These are phyloP conservation scores for Hepatocystis sp. DNA, from an alignment of 169 alveolate species.

Conservation along the genomic window DNA sequence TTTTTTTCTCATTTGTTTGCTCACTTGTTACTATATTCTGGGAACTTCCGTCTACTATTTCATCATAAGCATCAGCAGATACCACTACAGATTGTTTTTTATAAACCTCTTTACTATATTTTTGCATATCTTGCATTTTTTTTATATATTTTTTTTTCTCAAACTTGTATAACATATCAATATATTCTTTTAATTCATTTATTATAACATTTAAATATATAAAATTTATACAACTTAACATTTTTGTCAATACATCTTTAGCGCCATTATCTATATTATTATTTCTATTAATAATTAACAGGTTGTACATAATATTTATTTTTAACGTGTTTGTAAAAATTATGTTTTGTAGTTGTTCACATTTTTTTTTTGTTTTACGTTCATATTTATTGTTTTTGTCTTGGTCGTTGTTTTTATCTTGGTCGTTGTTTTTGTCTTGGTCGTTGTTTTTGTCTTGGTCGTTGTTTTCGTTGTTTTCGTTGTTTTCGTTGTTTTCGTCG, in stretches of 20 bases:
- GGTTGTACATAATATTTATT: slow-evolving; percentile 25
- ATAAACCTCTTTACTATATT: too few relatives aligned
- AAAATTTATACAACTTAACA: slow-evolving; percentile 9
- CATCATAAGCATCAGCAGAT: too few relatives aligned
- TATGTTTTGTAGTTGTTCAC: too few relatives aligned
- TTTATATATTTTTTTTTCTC: slow-evolving; percentile 7
- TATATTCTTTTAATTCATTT: background rate
- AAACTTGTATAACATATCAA: background rate
- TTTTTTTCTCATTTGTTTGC: background rate
- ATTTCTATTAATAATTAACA: slow-evolving; percentile 16
- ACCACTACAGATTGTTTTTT: background rate
- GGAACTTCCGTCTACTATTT: too few relatives aligned
- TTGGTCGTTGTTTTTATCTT: too few relatives aligned
- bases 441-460: too few relatives aligned
- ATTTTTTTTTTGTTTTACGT: too few relatives aligned
- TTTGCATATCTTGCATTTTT: slow-evolving; percentile 2
- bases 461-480: too few relatives aligned
- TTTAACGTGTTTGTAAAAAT: slow-evolving; percentile 13
- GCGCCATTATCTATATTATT: background rate
- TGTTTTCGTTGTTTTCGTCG: too few relatives aligned
- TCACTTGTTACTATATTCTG: too few relatives aligned
- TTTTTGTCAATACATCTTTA: background rate
- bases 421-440: too few relatives aligned
- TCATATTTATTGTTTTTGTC: too few relatives aligned
- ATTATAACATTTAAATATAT: background rate